Evolutionary conservation across 2,329 filamentous ascomycete genomes (phyloP), one percentile per base, ranked within the genome.

Genomic region (Tolypocladium tundrense): DNA sequence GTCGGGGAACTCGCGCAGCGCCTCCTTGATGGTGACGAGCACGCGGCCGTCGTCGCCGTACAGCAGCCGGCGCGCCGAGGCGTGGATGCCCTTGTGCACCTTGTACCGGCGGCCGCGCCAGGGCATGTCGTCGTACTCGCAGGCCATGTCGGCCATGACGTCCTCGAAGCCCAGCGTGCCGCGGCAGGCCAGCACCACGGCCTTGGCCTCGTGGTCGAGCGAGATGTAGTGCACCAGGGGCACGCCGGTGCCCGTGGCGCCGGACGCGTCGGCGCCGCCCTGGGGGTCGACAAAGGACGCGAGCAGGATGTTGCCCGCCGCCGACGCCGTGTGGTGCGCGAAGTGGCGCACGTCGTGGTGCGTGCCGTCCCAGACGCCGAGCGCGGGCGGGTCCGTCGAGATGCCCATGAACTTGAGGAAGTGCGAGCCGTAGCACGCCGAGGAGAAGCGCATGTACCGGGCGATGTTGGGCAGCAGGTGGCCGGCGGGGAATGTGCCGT

Each of bases 111-210:
- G 80, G 19, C 84, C 85, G 58, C 83, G 79, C 85, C 87, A 87
- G 6, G 74, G 61, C 11, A 88, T 72, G 57, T 85, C 79, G 63
- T 88, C 86, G 61, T 89, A 90, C 53, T 88, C 87, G 69, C 87
- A 90, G 37, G 86, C 86, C 80, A 90, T 83, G 65, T 90, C 87
- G 0, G 86, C 86, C 41, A 90, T 72, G 31, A 90, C 82, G 66
- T 90, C 87, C 64, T 90, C 87, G 60, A 90, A 89, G 0, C 87
- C 87, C 43, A 88, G 75, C 0, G 87, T 90, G 1, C 87, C 87
- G 42, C 87, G 81, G 55, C 88, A 87, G 1, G 86, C 85, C n/a
- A 90, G 74, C 0, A 90, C 86, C 0, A 90, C 83, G 0, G 87
- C 86, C 64, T 85, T 86, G 1, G 86, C 86, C 55, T 86, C 83